Conservation (phyloP, 2,329 filamentous ascomycete species). For the Fusarium tupiense region DNA sequence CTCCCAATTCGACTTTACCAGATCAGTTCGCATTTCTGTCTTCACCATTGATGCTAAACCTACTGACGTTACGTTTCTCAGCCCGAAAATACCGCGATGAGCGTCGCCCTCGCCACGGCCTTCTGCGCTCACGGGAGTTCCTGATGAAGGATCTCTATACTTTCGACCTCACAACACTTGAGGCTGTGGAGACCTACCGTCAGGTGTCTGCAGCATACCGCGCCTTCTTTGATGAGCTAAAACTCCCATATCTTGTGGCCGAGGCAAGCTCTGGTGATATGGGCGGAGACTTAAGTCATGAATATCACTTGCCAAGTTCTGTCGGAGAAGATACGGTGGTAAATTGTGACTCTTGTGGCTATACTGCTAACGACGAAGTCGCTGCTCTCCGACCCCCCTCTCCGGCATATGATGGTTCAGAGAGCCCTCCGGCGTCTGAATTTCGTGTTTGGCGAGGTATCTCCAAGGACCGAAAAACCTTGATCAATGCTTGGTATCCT, state of each 20-base stretch:
- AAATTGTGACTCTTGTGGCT: constrained; percentile 76
- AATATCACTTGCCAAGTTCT: constrained; percentile 85
- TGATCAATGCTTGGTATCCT: constrained; percentile 77
- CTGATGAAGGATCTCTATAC: constrained; percentile 99
- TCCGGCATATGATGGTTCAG: neutral
- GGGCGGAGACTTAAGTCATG: constrained; percentile 91
- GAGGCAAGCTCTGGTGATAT: constrained; percentile 96
- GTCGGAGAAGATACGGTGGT: constrained; percentile 89
- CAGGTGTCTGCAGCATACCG: constrained; percentile 78
- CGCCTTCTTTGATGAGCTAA: constrained; percentile 82
- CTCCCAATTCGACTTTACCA: constrained; percentile 91
- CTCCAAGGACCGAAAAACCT: constrained; percentile 71
- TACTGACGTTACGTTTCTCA: constrained; percentile 49
- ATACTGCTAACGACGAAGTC: constrained; percentile 90
- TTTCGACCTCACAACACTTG: constrained; percentile 75
- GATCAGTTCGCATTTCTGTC: constrained; percentile 65
- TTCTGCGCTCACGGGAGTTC: constrained; percentile 90
- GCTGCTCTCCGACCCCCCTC: constrained; percentile 54
- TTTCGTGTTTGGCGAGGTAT: constrained; percentile 69
- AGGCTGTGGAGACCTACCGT: constrained; percentile 84
- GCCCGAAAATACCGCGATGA: constrained; percentile 96
- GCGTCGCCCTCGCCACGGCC: constrained; percentile 83
- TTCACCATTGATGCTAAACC: neutral
- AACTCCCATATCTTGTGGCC: constrained; percentile 84
- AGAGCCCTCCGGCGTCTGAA: constrained; percentile 11